These are phyloP conservation scores for Aspergillus eucalypticola DNA, from an alignment of 2,329 filamentous ascomycete genomes.

Conservation along the genomic window DNA sequence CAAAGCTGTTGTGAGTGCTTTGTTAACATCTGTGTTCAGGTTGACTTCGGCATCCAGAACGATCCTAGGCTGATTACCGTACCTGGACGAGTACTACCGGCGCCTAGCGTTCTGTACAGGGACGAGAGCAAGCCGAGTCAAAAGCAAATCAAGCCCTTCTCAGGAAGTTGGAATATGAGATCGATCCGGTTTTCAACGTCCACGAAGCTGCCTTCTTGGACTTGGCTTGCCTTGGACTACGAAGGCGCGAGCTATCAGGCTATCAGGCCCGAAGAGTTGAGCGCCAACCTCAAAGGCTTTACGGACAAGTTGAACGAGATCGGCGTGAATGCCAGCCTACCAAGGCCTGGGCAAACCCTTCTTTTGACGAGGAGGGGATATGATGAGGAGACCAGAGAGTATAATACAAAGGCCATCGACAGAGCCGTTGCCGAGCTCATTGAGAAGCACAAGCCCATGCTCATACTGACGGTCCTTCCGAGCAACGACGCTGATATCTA, in stretches of 20 bases:
- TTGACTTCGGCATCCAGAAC: slow-evolving; percentile 61
- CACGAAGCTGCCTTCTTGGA: slow-evolving; percentile 39
- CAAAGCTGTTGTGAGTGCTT: neutral
- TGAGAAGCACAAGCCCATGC: slow-evolving; percentile 18
- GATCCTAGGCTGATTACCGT: slow-evolving; percentile 65
- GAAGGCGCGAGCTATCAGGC: slow-evolving; percentile 2
- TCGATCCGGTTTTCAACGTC: slow-evolving; percentile 57
- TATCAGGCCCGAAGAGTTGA: slow-evolving; percentile 9
- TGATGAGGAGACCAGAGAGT: slow-evolving; percentile 20
- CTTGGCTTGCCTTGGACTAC: slow-evolving; percentile 28
- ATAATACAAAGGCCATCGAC: slow-evolving; percentile 22
- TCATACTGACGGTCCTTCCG: slow-evolving; percentile 65
- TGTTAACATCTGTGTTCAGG: slow-evolving; percentile 28
- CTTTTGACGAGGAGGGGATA: slow-evolving; percentile 15
- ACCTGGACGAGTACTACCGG: slow-evolving; percentile 64
- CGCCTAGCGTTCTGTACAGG: slow-evolving; percentile 64
- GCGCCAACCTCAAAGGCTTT: slow-evolving; percentile 20
- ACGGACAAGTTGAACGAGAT: slow-evolving; percentile 27
- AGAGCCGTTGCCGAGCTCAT: slow-evolving; percentile 26
- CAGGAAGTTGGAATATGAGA: slow-evolving; percentile 72
- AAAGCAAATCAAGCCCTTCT: slow-evolving; percentile 22
- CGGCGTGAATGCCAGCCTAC: slow-evolving; percentile 25
- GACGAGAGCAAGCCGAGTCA: slow-evolving; percentile 20
- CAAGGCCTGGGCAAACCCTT: slow-evolving; percentile 11
- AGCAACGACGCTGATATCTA: slow-evolving; percentile 58